Evolutionary conservation across 306 rosid species (phyloP), one percentile per base, ranked within the genome.

Genomic region (Lathyrus aphaca): DNA sequence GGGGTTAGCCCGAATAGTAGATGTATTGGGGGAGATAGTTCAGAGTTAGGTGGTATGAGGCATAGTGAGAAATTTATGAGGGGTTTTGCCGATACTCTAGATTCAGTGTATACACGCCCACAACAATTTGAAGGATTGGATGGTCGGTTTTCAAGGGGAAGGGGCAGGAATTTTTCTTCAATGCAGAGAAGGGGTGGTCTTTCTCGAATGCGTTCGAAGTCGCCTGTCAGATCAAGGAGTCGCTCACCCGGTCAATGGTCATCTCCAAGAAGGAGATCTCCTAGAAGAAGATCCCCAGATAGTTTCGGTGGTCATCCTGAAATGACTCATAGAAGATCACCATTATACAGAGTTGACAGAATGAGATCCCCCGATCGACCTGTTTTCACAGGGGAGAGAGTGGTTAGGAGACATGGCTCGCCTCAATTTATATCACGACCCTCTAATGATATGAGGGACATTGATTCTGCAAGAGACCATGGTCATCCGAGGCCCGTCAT

Each of bases 301-400:
- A 86, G 86, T 25, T 93, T 88, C 85, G 82, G 82, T 64, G 90
- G 91, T 32, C 93, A 82, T 74, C 83, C 86, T 60, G 94, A 84
- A 58, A 18, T 84, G 59, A 72, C 61, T 29, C 88, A 81, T 69
- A 89, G 80, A 75, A 81, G 95, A 77, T 82, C 97, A 54, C 85
- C 91, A 3, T 58, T 84, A 68, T 90, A 80, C 82, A 75, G 92
- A 72, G 76, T 72, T 81, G 87, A 86, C 64, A 83, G 90, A 74
- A 83, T 93, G 88, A 90, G 96, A 80, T 88, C 94, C 45, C 98
- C 96, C 5, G 90, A 90, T 23, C 88, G 88, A 25, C 86, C 84
- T 27, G 83, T 81, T 77, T 88, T 88, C 51, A 53, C 78, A 3
- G 82, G 86, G 44, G 87, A 86, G 57, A 83, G 84, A 77, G 86